Evolutionary conservation across 495 filamentous ascomycete genomes (phyloP).

Genomic region (Aspergillus nanangensis): DNA sequence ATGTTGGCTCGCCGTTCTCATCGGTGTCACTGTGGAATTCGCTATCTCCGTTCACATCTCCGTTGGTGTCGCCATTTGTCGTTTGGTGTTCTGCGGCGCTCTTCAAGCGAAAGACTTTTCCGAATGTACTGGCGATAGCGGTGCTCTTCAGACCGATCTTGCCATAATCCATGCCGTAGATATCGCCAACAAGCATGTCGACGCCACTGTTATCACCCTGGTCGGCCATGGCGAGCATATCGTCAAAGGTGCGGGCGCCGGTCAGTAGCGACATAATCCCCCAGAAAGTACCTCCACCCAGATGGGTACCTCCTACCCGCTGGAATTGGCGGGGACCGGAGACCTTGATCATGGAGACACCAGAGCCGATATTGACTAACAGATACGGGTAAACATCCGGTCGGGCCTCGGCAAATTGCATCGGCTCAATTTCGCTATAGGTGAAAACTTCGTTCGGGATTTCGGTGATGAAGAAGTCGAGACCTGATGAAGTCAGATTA

Average conservation of each 20-base stretch:
- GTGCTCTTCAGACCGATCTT: slow-evolving; percentile 93
- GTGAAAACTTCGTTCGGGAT: slow-evolving; percentile 96
- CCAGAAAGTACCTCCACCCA: slow-evolving; percentile 96
- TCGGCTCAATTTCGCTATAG: slow-evolving; percentile 82
- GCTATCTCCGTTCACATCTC: slow-evolving; percentile 36
- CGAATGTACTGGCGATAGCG: slow-evolving; percentile 92
- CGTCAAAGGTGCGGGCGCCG: slow-evolving; percentile 85
- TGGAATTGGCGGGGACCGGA: slow-evolving; percentile 79
- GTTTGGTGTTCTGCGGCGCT: slow-evolving; percentile 57
- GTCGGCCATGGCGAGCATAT: slow-evolving; percentile 94
- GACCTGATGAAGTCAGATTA: slow-evolving; percentile 44
- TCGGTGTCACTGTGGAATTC: slow-evolving; percentile 48
- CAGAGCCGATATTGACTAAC: slow-evolving; percentile 97
- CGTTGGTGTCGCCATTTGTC: neutral
- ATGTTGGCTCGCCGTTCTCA: slow-evolving; percentile 31
- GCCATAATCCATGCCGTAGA: slow-evolving; percentile 91
- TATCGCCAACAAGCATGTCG: slow-evolving; percentile 97
- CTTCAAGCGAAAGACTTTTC: slow-evolving; percentile 91
- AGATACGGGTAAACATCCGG: slow-evolving; percentile 90
- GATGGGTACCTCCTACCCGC: slow-evolving; percentile 89
- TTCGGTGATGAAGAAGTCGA: slow-evolving; percentile 98
- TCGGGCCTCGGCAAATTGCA: slow-evolving; percentile 71
- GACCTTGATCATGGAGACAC: slow-evolving; percentile 97
- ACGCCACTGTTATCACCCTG: slow-evolving; percentile 86
- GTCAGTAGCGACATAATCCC: slow-evolving; percentile 87